A percentile compares a stretch with the other conserved stretches of the same genome.
Evolutionary conservation across 495 filamentous ascomycete species (phyloP).

Genomic region (Penicillium goetzii): DNA sequence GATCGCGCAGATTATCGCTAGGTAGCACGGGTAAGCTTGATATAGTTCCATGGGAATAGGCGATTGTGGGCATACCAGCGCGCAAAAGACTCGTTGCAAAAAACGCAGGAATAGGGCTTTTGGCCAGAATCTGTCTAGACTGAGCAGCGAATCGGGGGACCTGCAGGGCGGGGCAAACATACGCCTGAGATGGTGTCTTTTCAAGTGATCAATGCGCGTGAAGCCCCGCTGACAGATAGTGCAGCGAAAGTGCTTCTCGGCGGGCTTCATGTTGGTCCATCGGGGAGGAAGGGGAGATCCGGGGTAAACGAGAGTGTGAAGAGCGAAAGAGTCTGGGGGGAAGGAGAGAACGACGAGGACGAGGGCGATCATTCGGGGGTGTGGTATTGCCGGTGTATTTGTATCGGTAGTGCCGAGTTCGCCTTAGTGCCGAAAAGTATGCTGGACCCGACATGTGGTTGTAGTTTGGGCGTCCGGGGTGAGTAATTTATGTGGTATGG

Average conservation of each 20-base stretch:
- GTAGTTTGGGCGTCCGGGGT: not conserved
- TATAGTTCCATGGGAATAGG: not conserved
- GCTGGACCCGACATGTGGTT: not conserved
- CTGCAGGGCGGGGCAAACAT: constrained; percentile 32
- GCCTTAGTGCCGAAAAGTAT: not conserved
- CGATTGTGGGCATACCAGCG: constrained; percentile 40
- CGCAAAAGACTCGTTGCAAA: constrained; percentile 51
- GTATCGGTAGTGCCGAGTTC: not conserved
- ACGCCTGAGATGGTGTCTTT: constrained; percentile 53
- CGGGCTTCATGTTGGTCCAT: constrained; percentile 48
- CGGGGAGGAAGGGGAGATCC: constrained; percentile 40
- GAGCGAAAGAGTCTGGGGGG: constrained; percentile 16
- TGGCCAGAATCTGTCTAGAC: constrained; percentile 45
- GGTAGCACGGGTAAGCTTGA: constrained; percentile 5
- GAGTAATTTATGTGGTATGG: constrained; percentile 12
- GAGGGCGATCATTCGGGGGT: not conserved
- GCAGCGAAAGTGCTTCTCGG: constrained; percentile 52
- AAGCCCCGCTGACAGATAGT: constrained; percentile 52
- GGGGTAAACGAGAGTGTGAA: constrained; percentile 26
- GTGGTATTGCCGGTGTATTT: constrained; percentile 18
- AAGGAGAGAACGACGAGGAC: constrained; percentile 9
- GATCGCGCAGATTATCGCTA: constrained; percentile 53
- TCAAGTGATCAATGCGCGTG: constrained; percentile 54
- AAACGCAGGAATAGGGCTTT: constrained; percentile 51
- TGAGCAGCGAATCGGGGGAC: constrained; percentile 25